A percentile compares a stretch with the other conserved stretches of the same genome.
These are phyloP conservation scores for Trypanosoma theileri DNA, from an alignment of 208 protist species.

Conservation along the genomic window DNA sequence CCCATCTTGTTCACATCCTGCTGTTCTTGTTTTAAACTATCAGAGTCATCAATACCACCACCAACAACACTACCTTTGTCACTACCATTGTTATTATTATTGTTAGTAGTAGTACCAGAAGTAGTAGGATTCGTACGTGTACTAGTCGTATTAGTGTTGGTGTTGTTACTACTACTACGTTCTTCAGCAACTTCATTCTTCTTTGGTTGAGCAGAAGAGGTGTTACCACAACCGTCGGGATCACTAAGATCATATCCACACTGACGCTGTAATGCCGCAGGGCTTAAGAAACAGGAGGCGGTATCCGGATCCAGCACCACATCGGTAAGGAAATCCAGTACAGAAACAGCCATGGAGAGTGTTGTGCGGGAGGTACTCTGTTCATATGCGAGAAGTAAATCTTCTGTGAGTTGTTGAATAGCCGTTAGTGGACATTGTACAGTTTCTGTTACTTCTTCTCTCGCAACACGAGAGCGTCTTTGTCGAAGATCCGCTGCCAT, in stretches of 20 bases:
- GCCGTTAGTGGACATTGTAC: constrained; percentile 61
- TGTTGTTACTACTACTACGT: too few species aligned
- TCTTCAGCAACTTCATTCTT: neutral
- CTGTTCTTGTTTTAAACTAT: neutral
- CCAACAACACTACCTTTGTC: neutral
- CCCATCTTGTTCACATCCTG: neutral
- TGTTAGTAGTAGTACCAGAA: neutral
- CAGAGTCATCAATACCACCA: neutral
- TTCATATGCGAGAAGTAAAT: constrained; percentile 79
- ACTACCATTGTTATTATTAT: neutral
- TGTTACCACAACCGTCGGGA: constrained; percentile 11
- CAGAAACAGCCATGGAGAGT: constrained; percentile 63
- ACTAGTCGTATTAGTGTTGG: neutral
- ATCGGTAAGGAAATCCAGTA: constrained; percentile 76
- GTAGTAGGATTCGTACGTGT: neutral
- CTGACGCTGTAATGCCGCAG: constrained; percentile 59
- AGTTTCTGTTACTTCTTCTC: constrained; percentile 30
- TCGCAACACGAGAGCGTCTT: neutral
- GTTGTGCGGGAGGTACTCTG: constrained; percentile 59
- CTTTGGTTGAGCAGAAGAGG: neutral
- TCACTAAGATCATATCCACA: constrained; percentile 43
- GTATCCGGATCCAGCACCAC: constrained; percentile 69
- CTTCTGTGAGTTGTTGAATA: constrained; percentile 75
- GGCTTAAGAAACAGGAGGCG: constrained; percentile 65
- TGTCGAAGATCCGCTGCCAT: constrained; percentile 27